Evolutionary conservation across 2,329 filamentous ascomycete species (phyloP).

Genomic region (Trichophyton equinum): DNA sequence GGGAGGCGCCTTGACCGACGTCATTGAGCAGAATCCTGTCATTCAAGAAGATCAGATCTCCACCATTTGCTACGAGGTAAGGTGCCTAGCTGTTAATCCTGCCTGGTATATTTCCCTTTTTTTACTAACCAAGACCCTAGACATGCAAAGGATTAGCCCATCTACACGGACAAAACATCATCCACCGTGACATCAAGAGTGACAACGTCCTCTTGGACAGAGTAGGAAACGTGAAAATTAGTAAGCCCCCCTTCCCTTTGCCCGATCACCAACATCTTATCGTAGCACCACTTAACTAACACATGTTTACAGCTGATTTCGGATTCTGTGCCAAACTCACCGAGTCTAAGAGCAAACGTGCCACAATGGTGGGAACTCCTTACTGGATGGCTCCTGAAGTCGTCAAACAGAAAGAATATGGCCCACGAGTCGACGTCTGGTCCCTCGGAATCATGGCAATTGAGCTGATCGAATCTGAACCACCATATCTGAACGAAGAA

Average conservation of each 20-base stretch:
- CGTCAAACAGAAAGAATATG: slow-evolving; percentile 98
- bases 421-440: slow-evolving; percentile 97
- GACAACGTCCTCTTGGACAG: slow-evolving; percentile 94
- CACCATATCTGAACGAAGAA: slow-evolving; percentile 94
- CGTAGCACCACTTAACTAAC: slow-evolving; percentile 12
- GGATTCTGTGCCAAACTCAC: slow-evolving; percentile 98
- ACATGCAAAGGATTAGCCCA: slow-evolving; percentile 93
- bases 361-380: slow-evolving; percentile 96
- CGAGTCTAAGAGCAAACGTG: slow-evolving; percentile 90
- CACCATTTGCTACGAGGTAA: slow-evolving; percentile 89
- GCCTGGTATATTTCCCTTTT: too few species aligned
- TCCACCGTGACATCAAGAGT: slow-evolving; percentile 98
- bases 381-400: slow-evolving; percentile 99
- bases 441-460: slow-evolving; percentile 99
- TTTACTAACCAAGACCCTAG: slow-evolving; percentile 38
- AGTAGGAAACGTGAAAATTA: slow-evolving; percentile 93
- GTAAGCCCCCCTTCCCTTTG: slow-evolving; percentile 44
- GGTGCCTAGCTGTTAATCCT: slow-evolving; percentile 16
- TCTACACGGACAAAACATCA: slow-evolving; percentile 90
- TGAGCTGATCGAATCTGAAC: slow-evolving; percentile 98
- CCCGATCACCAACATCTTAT: not conserved
- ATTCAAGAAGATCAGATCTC: slow-evolving; percentile 97
- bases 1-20: slow-evolving; percentile 89
- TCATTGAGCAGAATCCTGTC: slow-evolving; percentile 92
- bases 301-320: slow-evolving; percentile 65